Percentiles rank a stretch among this genome's conserved stretches.
These are phyloP conservation scores for Globisporangium polare DNA, from an alignment of 352 stramenopile species.

Conservation along the genomic window DNA sequence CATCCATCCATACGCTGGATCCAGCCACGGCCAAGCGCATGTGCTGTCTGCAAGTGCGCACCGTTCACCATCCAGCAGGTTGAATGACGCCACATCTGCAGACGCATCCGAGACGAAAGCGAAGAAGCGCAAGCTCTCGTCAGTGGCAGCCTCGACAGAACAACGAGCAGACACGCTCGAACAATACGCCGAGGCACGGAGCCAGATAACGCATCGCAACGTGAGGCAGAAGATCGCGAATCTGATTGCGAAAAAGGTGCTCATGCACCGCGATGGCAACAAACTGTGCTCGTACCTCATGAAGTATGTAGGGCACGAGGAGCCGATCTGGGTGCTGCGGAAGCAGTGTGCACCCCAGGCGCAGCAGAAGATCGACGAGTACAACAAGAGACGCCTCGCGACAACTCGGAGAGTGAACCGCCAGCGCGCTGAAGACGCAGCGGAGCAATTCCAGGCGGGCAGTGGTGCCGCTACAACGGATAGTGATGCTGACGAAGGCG, in stretches of 20 bases:
- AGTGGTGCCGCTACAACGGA: not conserved
- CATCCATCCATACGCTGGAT: not conserved
- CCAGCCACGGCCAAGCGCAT: not conserved
- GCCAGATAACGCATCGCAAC: constrained; percentile 1
- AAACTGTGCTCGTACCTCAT: constrained; percentile 33
- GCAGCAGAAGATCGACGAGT: constrained; percentile 31
- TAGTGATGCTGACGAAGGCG: not conserved
- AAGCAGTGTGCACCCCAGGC: constrained; percentile 28
- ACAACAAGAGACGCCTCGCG: constrained; percentile 8
- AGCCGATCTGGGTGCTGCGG: constrained; percentile 32
- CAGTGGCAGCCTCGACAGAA: not conserved
- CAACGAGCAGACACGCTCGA: not conserved
- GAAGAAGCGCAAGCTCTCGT: constrained; percentile 13
- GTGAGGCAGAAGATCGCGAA: constrained; percentile 9
- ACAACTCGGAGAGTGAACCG: constrained; percentile 6
- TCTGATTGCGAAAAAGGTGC: constrained; percentile 26
- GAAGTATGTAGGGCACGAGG: constrained; percentile 21
- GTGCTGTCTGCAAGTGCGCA: not conserved
- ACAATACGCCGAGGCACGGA: not conserved
- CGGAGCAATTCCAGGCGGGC: no score
- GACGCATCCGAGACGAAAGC: not conserved
- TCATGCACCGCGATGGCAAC: constrained; percentile 18
- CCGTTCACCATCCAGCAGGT: not conserved
- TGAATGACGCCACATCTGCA: not conserved
- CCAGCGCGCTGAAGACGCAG: constrained; percentile 9